Base-by-base conservation (phyloP, 805 yeast genomes). In the Lachancea meyersii region DNA sequence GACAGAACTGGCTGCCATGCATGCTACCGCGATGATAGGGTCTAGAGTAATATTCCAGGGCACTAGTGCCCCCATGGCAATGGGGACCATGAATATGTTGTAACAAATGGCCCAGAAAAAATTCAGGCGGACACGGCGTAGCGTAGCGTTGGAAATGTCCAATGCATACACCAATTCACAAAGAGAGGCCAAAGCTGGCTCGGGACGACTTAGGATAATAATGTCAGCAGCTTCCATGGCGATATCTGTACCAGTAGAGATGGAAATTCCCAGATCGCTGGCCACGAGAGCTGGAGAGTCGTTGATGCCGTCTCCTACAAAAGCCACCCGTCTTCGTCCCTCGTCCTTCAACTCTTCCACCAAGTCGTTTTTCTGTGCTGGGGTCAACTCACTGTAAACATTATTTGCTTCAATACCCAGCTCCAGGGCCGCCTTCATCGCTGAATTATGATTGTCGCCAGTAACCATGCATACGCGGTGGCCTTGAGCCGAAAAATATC, bases 161-260 rank as follows among this genome's bases (percentile, higher is more conserved):
- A 83, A 58, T 0, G 89, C 83, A 44, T 77, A 70, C 20, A 72
- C 61, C 4, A 83, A 73, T 7, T 84, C 80, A 16, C 57, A 55
- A 40, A 80, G 60, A 43, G 54, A 46, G 13, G 53, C 48, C 48
- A 55, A 50, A 14, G 38, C 34, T 24, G 45, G 52, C 3, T 51
- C 48, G 9, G 54, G 50, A 18, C 69, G 67, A 10, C 76, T 73
- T 57, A 86, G 61, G 13, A 93, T 68, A 16, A 93, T 96, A 30
- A 93, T 76, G 61, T 88, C 96, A 0, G 98, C 96, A n/a, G 96
- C 86, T 51, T 89, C 96, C 51, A 93, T 83, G 1, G 98, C 97
- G 52, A 93, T 86, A 55, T 93, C 97, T 0, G 97, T 86, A 4
- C 97, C 96, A 0, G 94, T 77, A 8, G 94, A 82, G 45, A 94